Percentiles rank a stretch among this genome's conserved stretches.
These are phyloP conservation scores for Mariannaea elegans DNA, from an alignment of 2,329 filamentous ascomycete genomes.

Conservation along the genomic window DNA sequence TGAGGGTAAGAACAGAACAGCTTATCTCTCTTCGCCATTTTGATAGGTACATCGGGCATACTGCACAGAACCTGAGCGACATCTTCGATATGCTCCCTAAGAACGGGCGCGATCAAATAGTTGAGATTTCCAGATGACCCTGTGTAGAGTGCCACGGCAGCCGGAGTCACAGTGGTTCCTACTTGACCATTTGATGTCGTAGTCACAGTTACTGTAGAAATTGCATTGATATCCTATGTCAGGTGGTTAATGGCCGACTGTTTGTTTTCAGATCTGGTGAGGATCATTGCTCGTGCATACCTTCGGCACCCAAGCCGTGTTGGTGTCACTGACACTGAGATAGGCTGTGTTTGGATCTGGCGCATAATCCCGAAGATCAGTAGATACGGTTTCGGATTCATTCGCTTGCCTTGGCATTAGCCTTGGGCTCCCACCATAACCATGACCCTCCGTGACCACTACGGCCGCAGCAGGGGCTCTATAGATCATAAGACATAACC, in stretches of 20 bases:
- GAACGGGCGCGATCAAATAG: neutral
- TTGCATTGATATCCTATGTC: neutral
- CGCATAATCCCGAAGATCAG: neutral
- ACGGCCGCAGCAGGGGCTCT: neutral
- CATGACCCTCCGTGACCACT: neutral
- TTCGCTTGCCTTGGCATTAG: neutral
- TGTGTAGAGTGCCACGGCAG: neutral
- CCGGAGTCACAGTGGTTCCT: neutral
- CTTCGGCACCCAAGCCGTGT: neutral
- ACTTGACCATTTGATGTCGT: neutral
- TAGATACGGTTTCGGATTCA: constrained; percentile 1
- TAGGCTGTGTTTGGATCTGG: constrained; percentile 1
- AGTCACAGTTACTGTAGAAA: neutral
- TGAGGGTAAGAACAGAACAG: neutral
- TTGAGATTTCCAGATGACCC: neutral
- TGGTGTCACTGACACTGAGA: constrained; percentile 5
- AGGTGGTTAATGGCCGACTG: neutral
- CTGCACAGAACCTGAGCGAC: neutral
- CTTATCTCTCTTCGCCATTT: neutral
- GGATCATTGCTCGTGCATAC: neutral
- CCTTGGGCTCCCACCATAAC: neutral
- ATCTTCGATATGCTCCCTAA: neutral
- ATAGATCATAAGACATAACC: neutral
- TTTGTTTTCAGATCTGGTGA: neutral
- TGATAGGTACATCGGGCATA: neutral